Conservation (phyloP, 2,329 filamentous ascomycete species). For the Escovopsis sp. region DNA sequence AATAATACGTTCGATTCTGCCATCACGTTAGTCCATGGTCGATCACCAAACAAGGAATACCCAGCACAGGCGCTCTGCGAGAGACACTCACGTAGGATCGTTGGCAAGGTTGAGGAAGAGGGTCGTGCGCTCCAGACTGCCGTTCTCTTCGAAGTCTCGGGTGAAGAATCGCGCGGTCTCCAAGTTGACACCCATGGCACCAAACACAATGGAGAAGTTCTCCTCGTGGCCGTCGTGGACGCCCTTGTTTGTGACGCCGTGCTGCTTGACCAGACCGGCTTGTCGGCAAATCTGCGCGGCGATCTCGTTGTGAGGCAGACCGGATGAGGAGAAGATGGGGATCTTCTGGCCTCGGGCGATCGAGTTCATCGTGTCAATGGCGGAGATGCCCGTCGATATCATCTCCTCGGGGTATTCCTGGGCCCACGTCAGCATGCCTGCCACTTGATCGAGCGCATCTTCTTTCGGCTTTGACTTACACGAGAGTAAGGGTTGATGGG, state of each 20-base stretch:
- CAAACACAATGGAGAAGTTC: conserved; percentile 99
- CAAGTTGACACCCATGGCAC: conserved; percentile 99
- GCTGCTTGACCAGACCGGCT: conserved; percentile 70
- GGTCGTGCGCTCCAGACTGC: conserved; percentile 91
- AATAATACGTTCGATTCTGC: conserved; percentile 96
- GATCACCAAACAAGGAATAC: not conserved
- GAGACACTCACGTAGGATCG: conserved; percentile 73
- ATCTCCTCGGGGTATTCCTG: conserved; percentile 98
- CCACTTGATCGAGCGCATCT: too few species aligned
- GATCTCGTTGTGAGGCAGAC: conserved; percentile 98
- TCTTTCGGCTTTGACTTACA: conserved; percentile 31
- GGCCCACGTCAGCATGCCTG: conserved; percentile 4
- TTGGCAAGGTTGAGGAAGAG: conserved; percentile 98
- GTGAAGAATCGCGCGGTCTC: conserved; percentile 98
- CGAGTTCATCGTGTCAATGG: conserved; percentile 96
- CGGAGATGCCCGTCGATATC: conserved; percentile 98
- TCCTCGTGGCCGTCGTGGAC: conserved; percentile 95
- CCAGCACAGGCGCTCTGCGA: not conserved
- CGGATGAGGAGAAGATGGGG: conserved; percentile 94
- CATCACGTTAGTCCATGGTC: conserved; percentile 6
- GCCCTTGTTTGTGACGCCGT: conserved; percentile 76
- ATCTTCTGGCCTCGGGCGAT: conserved; percentile 99
- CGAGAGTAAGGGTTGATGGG: conserved; percentile 97
- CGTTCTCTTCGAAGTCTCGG: conserved; percentile 96
- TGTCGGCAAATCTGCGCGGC: conserved; percentile 98